These are phyloP conservation scores for Geranium rotundifolium DNA, from an alignment of 345 rosid species.

Conservation along the genomic window DNA sequence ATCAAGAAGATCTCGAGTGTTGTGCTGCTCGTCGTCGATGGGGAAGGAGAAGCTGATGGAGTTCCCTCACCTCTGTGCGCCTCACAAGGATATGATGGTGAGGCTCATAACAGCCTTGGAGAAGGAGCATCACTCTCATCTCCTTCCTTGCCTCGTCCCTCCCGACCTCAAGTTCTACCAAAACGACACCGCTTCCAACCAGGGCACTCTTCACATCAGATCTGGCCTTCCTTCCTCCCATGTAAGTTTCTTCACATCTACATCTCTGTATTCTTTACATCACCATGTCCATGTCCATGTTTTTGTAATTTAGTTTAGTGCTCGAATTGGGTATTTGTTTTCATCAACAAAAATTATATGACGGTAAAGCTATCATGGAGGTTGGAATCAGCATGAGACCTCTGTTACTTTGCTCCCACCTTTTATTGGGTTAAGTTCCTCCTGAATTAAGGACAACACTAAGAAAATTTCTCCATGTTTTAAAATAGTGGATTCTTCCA, in stretches of 20 bases:
- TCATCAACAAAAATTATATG: no score
- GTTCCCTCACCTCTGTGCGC: conserved; percentile 9
- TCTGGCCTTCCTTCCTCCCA: conserved; percentile 12
- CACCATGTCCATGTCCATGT: no score
- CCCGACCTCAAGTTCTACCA: conserved; percentile 15
- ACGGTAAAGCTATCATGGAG: no score
- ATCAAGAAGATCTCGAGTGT: no score
- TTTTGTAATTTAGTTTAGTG: no score
- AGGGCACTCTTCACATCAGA: conserved; percentile 15
- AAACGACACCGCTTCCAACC: conserved; percentile 4
- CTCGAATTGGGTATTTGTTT: no score
- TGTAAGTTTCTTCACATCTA: background rate
- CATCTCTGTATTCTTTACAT: background rate
- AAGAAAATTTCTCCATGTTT: no score
- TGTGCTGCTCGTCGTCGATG: background rate
- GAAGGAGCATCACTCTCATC: conserved; percentile 9
- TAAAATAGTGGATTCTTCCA: no score
- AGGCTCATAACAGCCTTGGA: conserved; percentile 13
- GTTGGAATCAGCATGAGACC: no score
- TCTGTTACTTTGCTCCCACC: no score
- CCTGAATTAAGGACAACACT: no score
- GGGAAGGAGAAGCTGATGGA: conserved; percentile 11
- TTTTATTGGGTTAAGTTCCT: no score
- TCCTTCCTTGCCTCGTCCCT: conserved; percentile 18
- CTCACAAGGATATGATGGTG: conserved; percentile 11